A percentile compares a stretch with the other conserved stretches of the same genome.
phyloP scores from a whole-genome alignment of 208 protist species.

The Trypanosoma avium region DNA sequence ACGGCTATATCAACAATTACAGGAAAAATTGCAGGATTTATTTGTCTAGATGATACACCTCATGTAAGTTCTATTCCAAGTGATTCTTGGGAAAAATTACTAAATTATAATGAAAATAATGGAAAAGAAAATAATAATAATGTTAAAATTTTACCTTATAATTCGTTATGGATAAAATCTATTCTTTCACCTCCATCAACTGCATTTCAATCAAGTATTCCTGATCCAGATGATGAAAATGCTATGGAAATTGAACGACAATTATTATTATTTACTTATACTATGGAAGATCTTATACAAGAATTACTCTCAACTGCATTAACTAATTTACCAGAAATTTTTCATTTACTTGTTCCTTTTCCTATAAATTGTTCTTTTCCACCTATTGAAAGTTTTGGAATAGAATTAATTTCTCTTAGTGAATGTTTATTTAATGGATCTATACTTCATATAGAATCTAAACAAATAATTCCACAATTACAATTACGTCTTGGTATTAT shows the following conservation, averaged over 20 bases:
- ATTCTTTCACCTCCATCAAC: conserved; percentile 41
- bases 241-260: conserved; percentile 16
- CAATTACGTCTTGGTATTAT: conserved; percentile 70
- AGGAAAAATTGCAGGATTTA: conserved; percentile 33
- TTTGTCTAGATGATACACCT: conserved; percentile 43
- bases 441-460: conserved; percentile 41
- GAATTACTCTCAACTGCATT: conserved; percentile 51
- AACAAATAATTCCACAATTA: conserved; percentile 44
- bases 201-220: conserved; percentile 19
- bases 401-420: background rate
- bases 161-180: conserved; percentile 77
- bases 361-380: conserved; percentile 22
- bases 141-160: conserved; percentile 33
- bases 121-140: background rate
- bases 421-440: conserved; percentile 12
- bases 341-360: conserved; percentile 48
- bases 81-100: conserved; percentile 18
- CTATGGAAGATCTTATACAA: conserved; percentile 25
- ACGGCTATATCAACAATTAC: conserved; percentile 51
- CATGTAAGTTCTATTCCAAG: conserved; percentile 12
- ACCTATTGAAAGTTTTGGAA: conserved; percentile 19
- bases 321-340: conserved; percentile 35
- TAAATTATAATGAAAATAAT: background rate
- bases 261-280: conserved; percentile 26
- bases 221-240: conserved; percentile 1